phyloP scores from a whole-genome alignment of 441 rosid species.

The Caryocar brasiliense region DNA sequence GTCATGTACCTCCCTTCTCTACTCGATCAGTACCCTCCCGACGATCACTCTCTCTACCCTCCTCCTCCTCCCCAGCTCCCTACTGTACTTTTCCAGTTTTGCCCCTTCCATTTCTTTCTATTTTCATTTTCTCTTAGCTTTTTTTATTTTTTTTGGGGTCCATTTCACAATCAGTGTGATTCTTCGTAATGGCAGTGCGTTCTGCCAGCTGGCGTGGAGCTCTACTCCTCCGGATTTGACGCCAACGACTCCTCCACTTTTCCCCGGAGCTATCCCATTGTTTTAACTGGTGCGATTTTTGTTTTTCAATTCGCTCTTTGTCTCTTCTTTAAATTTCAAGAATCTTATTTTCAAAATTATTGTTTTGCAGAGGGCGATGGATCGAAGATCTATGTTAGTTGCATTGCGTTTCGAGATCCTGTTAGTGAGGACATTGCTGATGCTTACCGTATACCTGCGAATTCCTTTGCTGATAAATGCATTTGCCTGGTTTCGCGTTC shows the following conservation, averaged over 20 bases:
- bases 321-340: neutral
- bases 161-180: neutral
- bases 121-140: neutral
- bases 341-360: neutral
- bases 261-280: slow-evolving; percentile 92
- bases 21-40: slow-evolving; percentile 81
- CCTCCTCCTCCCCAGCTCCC: slow-evolving; percentile 96
- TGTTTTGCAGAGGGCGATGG: slow-evolving; percentile 93
- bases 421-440: slow-evolving; percentile 90
- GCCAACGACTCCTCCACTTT: slow-evolving; percentile 43
- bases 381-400: slow-evolving; percentile 84
- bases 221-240: slow-evolving; percentile 63
- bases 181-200: slow-evolving; percentile 47
- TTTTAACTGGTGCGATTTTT: slow-evolving; percentile 58
- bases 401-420: slow-evolving; percentile 90
- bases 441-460: slow-evolving; percentile 73
- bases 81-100: slow-evolving; percentile 35
- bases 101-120: neutral
- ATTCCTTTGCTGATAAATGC: slow-evolving; percentile 90
- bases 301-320: neutral
- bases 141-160: neutral
- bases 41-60: slow-evolving; percentile 58
- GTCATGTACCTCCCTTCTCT: slow-evolving; percentile 56
- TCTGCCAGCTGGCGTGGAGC: slow-evolving; percentile 83
- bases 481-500: slow-evolving; percentile 86